These are phyloP conservation scores for Solanum gandarillasii DNA, from an alignment of 257 asterid genomes.

Conservation along the genomic window DNA sequence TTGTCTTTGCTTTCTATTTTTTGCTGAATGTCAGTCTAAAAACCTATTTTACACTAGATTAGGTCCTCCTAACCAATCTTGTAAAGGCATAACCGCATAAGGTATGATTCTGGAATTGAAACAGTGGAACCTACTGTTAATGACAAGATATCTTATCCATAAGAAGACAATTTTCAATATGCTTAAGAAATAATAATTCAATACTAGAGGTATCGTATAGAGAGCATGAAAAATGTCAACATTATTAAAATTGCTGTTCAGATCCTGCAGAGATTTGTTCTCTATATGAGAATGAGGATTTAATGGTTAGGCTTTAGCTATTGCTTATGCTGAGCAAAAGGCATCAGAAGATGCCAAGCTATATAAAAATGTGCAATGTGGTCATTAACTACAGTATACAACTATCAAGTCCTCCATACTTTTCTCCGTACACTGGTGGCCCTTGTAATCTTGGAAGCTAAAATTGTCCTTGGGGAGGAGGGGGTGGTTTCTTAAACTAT, in stretches of 20 bases:
- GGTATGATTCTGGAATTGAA: not conserved
- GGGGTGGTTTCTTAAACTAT: not conserved
- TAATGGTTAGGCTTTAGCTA: not conserved
- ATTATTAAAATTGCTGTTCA: not conserved
- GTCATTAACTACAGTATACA: not conserved
- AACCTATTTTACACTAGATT: not conserved
- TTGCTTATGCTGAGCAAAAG: not conserved
- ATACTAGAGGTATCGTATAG: not conserved
- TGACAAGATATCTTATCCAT: not conserved
- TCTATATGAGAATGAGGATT: not conserved
- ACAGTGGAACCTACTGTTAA: not conserved
- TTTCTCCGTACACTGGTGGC: not conserved
- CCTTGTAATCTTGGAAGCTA: not conserved
- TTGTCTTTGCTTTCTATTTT: not conserved
- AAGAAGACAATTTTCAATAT: not conserved
- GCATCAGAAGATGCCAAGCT: not conserved
- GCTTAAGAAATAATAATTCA: not conserved
- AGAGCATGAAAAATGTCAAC: not conserved
- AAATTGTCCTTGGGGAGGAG: not conserved
- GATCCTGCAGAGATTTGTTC: not conserved
- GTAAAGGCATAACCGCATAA: not conserved
- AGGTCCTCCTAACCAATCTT: not conserved
- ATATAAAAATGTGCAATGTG: not conserved
- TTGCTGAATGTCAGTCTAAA: not conserved
- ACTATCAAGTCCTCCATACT: not conserved